Percentiles rank a stretch among this genome's conserved stretches.
phyloP scores from a whole-genome alignment of 2,329 filamentous ascomycete genomes.

The Ceratocystis harringtonii region DNA sequence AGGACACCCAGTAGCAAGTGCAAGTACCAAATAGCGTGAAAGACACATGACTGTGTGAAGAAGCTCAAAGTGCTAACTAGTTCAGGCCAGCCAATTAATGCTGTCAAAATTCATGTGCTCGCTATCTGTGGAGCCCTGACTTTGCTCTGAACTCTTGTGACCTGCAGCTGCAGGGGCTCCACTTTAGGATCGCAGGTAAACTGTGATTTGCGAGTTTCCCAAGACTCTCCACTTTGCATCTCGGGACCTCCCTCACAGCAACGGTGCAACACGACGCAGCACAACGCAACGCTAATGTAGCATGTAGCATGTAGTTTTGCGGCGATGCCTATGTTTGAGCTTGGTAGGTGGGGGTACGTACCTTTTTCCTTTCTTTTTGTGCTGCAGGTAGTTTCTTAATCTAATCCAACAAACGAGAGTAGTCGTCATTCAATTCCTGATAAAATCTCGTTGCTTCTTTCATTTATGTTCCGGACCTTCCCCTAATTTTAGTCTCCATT shows the following conservation, averaged over 20 bases:
- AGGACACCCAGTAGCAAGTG: neutral
- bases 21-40: neutral
- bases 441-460: neutral
- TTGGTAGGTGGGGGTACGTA: neutral
- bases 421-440: neutral
- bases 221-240: neutral
- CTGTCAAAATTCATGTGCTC: too few species aligned
- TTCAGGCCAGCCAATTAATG: neutral
- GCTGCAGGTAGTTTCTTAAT: neutral
- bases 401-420: neutral
- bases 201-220: neutral
- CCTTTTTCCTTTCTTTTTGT: neutral
- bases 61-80: too few species aligned
- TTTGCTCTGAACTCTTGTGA: neutral
- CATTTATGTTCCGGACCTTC: neutral
- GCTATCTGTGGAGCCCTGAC: neutral
- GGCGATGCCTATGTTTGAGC: neutral
- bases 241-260: neutral
- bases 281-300: too few species aligned
- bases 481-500: neutral
- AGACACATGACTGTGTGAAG: neutral
- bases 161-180: neutral
- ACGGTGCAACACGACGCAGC: too few species aligned
- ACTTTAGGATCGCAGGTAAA: neutral
- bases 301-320: neutral